Percentiles rank a stretch among this genome's conserved stretches.
Evolutionary conservation across 176 grass and related monocot species (phyloP).

Genomic region (Zea mays): DNA sequence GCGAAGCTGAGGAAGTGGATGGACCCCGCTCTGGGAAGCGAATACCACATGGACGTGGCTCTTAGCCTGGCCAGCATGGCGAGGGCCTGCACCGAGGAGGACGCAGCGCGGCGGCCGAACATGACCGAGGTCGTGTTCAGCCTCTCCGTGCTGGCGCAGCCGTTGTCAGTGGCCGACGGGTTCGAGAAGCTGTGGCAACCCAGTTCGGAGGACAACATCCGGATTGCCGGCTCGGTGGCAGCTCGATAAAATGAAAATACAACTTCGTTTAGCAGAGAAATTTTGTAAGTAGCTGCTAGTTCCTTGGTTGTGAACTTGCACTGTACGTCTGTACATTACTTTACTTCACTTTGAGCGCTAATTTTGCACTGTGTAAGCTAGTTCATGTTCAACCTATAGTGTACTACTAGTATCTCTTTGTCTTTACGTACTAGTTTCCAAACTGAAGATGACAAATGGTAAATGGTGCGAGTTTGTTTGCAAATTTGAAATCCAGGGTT

Average conservation of each 20-base stretch:
- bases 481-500: not conserved
- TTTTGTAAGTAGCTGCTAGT: not conserved
- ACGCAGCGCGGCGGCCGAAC: conserved; percentile 45
- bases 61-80: conserved; percentile 55
- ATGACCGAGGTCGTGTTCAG: conserved; percentile 63
- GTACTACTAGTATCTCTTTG: no score
- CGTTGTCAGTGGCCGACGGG: conserved; percentile 28
- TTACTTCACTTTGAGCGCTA: not conserved
- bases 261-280: not conserved
- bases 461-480: not conserved
- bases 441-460: not conserved
- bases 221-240: conserved; percentile 38
- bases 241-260: conserved; percentile 19
- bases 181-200: conserved; percentile 54
- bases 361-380: not conserved
- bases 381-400: not conserved
- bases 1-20: conserved; percentile 57
- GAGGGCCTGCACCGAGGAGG: conserved; percentile 62
- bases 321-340: not conserved
- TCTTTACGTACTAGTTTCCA: no score
- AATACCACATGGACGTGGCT: conserved; percentile 44
- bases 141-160: conserved; percentile 53
- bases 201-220: conserved; percentile 50
- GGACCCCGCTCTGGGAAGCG: conserved; percentile 50
- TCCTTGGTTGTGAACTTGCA: not conserved